Percentiles rank a stretch among this genome's conserved stretches.
Evolutionary conservation across 1,284 basidiomycete species (phyloP).

Genomic region (Neonothopanus nambi): DNA sequence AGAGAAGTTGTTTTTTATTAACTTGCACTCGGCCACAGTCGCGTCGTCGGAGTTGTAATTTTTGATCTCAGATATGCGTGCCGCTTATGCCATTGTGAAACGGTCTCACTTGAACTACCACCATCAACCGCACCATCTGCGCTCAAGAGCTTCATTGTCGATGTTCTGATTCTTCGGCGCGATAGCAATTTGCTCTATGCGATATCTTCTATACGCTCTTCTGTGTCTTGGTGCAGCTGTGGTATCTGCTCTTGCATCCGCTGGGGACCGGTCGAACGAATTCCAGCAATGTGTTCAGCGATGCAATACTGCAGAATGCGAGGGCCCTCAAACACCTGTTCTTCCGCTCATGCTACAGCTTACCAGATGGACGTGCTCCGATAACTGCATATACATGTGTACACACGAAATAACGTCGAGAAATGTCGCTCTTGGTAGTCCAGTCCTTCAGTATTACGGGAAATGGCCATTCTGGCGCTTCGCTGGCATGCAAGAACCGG

Average conservation of each 20-base stretch:
- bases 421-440: conserved; percentile 43
- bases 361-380: conserved; percentile 76
- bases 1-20: too few relatives aligned
- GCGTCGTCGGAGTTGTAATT: too few relatives aligned
- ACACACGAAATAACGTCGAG: conserved; percentile 81
- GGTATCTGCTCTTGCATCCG: conserved; percentile 6
- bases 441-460: conserved; percentile 84
- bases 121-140: too few relatives aligned
- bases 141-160: too few relatives aligned
- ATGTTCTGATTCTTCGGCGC: too few relatives aligned
- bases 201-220: too few relatives aligned
- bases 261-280: conserved; percentile 12
- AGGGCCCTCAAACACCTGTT: conserved; percentile 17
- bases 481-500: conserved; percentile 90
- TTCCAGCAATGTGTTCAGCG: conserved; percentile 14
- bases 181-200: too few relatives aligned
- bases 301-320: conserved; percentile 11
- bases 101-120: too few relatives aligned
- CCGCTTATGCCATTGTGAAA: too few relatives aligned
- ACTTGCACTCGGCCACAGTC: too few relatives aligned
- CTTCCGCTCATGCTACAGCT: conserved; percentile 50
- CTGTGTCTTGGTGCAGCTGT: too few relatives aligned
- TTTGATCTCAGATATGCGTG: too few relatives aligned
- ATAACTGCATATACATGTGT: conserved; percentile 90
- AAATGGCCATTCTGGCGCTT: conserved; percentile 96